phyloP scores from a whole-genome alignment of 768 basidiomycete genomes.

The Suillus clintonianus region DNA sequence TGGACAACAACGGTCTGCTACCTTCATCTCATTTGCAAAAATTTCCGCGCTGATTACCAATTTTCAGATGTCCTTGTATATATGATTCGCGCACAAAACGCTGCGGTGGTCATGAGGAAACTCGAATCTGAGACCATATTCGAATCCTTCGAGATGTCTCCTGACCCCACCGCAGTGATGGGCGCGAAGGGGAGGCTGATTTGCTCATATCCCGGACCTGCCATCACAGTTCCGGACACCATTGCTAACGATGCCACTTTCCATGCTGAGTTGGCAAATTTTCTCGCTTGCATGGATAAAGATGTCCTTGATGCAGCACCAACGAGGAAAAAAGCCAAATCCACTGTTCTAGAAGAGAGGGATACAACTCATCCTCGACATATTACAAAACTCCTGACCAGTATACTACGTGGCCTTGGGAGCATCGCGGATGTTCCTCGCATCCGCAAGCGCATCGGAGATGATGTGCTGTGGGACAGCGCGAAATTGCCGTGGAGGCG shows the following conservation, averaged over 20 bases:
- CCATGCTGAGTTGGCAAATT: constrained; percentile 35
- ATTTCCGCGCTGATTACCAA: neutral
- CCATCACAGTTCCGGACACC: constrained; percentile 36
- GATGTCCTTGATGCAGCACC: constrained; percentile 32
- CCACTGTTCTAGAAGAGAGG: constrained; percentile 16
- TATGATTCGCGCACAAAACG: constrained; percentile 49
- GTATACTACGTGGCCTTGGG: constrained; percentile 38
- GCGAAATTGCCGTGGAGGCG: constrained; percentile 17
- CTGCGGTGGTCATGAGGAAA: constrained; percentile 43
- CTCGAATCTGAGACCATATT: constrained; percentile 30
- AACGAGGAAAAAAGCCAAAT: constrained; percentile 38
- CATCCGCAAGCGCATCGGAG: constrained; percentile 45
- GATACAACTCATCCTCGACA: constrained; percentile 47
- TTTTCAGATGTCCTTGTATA: constrained; percentile 38
- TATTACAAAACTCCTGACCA: constrained; percentile 49
- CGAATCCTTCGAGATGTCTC: constrained; percentile 50
- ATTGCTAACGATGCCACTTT: constrained; percentile 32
- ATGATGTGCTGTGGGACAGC: constrained; percentile 46
- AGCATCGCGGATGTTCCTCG: constrained; percentile 28
- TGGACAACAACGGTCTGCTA: constrained; percentile 15
- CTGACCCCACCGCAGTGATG: constrained; percentile 38
- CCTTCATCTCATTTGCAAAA: neutral
- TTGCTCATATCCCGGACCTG: constrained; percentile 47
- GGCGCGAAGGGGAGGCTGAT: constrained; percentile 42
- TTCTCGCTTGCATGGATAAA: constrained; percentile 37